Base-by-base conservation (phyloP, 2,329 filamentous ascomycete genomes). In the Pseudogymnoascus sp. region DNA sequence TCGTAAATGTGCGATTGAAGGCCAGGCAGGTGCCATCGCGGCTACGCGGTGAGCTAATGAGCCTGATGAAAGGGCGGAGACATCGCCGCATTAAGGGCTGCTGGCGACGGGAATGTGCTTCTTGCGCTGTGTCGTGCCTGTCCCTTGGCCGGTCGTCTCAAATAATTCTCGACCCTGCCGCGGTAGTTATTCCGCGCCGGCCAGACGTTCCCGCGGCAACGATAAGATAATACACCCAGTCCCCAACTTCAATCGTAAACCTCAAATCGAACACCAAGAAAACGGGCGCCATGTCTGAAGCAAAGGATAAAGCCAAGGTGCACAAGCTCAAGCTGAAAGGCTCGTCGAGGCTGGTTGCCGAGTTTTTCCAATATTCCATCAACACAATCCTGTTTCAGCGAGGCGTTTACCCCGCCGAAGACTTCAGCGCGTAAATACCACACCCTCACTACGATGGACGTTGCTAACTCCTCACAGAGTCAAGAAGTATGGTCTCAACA, bases 321-420 rank as follows among this genome's bases (percentile, higher is more conserved):
- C 95, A 99, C 80, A 97, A 96, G 82, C 85, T 99, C 67, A 90
- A 93, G 38, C 82, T 97, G 67, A 93, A 92, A 86, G 84, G 87
- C 63, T 89, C 87, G 70, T 86, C 91, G 40, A 96, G 93, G 77
- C 84, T 96, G 38, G 92, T 97, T 64, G 90, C 93, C 50, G 95
- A 99, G 80, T 99, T 99, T 76, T 99, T 99, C 74, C 92, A 99
- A 81, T 99, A 96, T 77, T 97, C 91, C 1, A 97, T 97, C 74
- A 95, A 99, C 73, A 96, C 93, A 0, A 97, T 99, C 65, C 82
- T 99, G 86, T 97, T 96, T 77, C 93, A 97, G 77, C 85, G 87
- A 73, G 87, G 86, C 65, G 86, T 89, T 68, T 89, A 99, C 76
- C 95, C 95, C 26, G 91, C 95, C 62, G 95, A 99, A 73, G 95